Evolutionary conservation across 1,284 basidiomycete genomes (phyloP), one percentile per base, ranked within the genome.

Genomic region (Rhodotorula glutinis): DNA sequence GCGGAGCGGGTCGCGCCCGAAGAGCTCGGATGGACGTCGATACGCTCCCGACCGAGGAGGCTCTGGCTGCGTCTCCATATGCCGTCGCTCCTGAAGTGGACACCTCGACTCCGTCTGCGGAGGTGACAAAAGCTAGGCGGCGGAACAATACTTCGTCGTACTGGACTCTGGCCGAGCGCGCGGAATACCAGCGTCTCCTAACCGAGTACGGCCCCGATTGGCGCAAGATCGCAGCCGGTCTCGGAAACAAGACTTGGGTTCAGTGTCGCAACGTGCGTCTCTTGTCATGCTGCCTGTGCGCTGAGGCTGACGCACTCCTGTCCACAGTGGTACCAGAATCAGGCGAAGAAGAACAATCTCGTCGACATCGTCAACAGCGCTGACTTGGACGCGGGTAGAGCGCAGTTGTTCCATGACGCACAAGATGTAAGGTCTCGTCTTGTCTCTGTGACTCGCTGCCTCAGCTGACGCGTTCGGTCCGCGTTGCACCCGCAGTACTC

Each of bases 241-340:
- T 93, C 80, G 85, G 85, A 13, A 87, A 85, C 76, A 92, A 92
- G 86, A 90, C 88, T 14, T 85, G 86, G 5, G 82, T 86, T 13
- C 90, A 92, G 82, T 88, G 90, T 57, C 53, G 61, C 17, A 72
- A 72, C 46, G 67, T 72, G 63, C 33, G 64, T 67, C n/a, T 7
- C 43, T 44, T 5, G 21, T 16, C 43, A 7, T 16, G 43, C 43
- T 44, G 7, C 14, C 9, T 16, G 17, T 21, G 33, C 7, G 11
- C 5, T 25, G 8, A 11, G 7, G 19, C 60, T 65, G 53, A 66
- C n/a, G 29, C n/a, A 1, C 30, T 13, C 14, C 1, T 5, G 13
- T 13, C 23, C 19, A 9, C 49, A 70, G 69, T 70, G 69, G 71
- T 72, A 63, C 58, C 66, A 67, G 57, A 70, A 63, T 51, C 66